Evolutionary conservation across 2,329 filamentous ascomycete genomes (phyloP).

Genomic region (Parastagonospora nodorum): DNA sequence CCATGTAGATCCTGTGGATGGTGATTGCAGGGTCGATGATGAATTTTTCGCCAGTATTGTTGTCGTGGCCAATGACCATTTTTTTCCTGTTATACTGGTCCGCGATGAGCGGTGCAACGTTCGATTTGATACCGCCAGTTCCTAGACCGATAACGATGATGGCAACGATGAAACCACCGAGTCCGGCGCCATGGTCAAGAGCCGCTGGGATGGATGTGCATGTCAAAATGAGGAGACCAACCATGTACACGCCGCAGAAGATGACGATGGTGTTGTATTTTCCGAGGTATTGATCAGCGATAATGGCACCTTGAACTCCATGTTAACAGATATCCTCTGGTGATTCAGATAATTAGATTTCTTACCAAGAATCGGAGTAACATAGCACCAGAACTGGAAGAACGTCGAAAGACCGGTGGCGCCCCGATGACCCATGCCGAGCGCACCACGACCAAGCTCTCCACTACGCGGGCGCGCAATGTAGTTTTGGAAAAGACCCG

Average conservation of each 20-base stretch:
- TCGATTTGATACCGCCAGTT: constrained; percentile 82
- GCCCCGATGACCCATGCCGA: constrained; percentile 52
- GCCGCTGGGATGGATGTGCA: constrained; percentile 68
- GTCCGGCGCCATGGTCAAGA: constrained; percentile 63
- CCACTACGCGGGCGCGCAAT: constrained; percentile 49
- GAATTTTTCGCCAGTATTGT: constrained; percentile 52
- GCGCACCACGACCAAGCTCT: constrained; percentile 46
- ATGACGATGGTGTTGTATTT: constrained; percentile 74
- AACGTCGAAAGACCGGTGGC: constrained; percentile 54
- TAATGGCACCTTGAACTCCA: constrained; percentile 52
- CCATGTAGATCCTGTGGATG: constrained; percentile 58
- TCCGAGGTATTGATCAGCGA: constrained; percentile 72
- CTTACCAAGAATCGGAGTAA: constrained; percentile 15
- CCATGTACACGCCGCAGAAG: constrained; percentile 66
- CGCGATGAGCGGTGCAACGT: constrained; percentile 63
- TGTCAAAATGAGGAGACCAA: constrained; percentile 71
- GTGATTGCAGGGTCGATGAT: constrained; percentile 55
- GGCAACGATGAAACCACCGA: constrained; percentile 65
- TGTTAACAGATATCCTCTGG: background rate
- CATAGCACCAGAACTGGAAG: constrained; percentile 51
- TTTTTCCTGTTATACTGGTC: constrained; percentile 53
- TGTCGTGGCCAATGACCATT: constrained; percentile 49
- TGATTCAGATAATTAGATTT: background rate
- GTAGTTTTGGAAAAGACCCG: constrained; percentile 58
- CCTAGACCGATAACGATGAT: constrained; percentile 73